Evolutionary conservation across 176 grass and related monocot species (phyloP), one percentile per base, ranked within the genome.

Genomic region (Pontederia crassipes): DNA sequence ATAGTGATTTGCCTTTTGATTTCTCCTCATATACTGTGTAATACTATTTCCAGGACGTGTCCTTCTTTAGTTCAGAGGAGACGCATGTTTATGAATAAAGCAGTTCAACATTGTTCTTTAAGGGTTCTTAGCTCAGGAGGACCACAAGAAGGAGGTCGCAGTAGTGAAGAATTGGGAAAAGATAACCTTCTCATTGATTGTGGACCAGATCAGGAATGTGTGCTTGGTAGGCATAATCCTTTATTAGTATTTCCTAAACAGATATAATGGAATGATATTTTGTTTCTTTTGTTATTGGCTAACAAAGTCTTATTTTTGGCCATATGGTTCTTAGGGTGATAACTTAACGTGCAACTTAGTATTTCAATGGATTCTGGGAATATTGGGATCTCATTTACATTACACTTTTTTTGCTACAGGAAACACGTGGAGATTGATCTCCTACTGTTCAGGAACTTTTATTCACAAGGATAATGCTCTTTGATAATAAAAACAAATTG

Each of bases 111-210:
- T n/a, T 74, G 11, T 63, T 8, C 29, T 17, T 17, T 17, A 46
- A 74, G 51, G 45, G 71, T 45, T 74, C 64, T 64, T 32, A 17
- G 35, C 40, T 74, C 60, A 9, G 16, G 17, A 13, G 47, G 71
- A 26, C 32, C 71, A 28, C 57, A 56, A 11, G 71, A 73, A 48
- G 40, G 59, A 29, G 64, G 47, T 48, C 12, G 64, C 46, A 40
- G 49, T 48, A 53, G 35, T 64, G 60, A 74, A 64, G 71, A 64
- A 63, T 47, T 54, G 17, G 49, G 5, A 13, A 74, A 74, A 64
- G 51, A 64, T 64, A 63, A 74, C 8, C 28, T 64, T 64, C 60
- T 74, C 17, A 64, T 74, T 48, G 71, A 74, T 55, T 74, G 60
- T 56, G 59, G 60, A 28, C 10, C 50, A 45, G 71, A 74, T 28